Conservation (phyloP, 805 yeast species). For the Phaffomyces antillensis region DNA sequence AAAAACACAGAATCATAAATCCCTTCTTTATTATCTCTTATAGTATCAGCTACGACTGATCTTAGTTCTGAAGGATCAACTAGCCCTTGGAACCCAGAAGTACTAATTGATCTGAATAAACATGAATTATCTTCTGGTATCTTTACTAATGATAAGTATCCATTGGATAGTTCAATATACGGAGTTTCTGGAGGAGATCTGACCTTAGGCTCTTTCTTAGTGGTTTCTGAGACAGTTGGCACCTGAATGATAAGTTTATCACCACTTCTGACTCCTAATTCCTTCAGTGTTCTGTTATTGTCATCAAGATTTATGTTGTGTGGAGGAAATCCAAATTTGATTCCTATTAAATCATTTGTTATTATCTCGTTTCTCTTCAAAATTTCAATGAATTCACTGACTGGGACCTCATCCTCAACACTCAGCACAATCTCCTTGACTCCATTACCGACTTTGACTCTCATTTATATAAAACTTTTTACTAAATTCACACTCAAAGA, state of each 20-base stretch:
- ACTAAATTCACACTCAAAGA: not conserved
- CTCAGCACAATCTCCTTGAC: constrained; percentile 27
- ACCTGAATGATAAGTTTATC: constrained; percentile 44
- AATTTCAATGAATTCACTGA: constrained; percentile 26
- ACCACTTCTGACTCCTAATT: constrained; percentile 46
- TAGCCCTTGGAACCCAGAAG: constrained; percentile 37
- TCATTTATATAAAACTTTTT: constrained; percentile 22
- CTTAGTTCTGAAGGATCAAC: constrained; percentile 45
- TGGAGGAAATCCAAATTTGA: constrained; percentile 61
- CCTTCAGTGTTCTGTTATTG: constrained; percentile 23
- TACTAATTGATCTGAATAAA: constrained; percentile 58
- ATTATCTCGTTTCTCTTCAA: constrained; percentile 7
- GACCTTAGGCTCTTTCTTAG: too few species aligned
- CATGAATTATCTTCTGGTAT: constrained; percentile 79
- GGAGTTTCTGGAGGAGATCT: constrained; percentile 3
- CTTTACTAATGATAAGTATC: constrained; percentile 41
- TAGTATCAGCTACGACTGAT: constrained; percentile 40
- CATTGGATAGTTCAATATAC: constrained; percentile 16
- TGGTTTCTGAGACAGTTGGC: too few species aligned
- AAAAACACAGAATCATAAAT: constrained; percentile 51
- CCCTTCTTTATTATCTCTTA: constrained; percentile 33
- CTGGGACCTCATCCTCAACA: constrained; percentile 30
- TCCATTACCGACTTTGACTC: constrained; percentile 29
- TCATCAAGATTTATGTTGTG: constrained; percentile 30
- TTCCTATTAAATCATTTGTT: constrained; percentile 10